Base-by-base conservation (phyloP, 1,284 basidiomycete genomes). In the Pseudozyma sp. region DNA sequence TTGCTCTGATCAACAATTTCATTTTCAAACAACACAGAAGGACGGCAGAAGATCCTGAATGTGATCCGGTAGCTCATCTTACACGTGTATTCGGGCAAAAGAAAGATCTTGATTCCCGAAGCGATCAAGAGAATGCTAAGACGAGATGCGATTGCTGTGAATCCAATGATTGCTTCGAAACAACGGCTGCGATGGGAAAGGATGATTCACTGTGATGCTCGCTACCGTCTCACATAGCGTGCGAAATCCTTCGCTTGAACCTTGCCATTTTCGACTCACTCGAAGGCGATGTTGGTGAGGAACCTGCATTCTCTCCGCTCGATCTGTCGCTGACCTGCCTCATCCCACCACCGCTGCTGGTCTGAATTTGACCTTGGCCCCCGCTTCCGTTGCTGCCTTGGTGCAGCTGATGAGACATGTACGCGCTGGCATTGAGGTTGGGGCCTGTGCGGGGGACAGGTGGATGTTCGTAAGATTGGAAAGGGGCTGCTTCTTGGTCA, bases 381-480 rank as follows among this genome's bases (percentile, higher is more conserved):
- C 45, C 43, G 40, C 25, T 40, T 25, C 50, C 31, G 38, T 19
- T n/a, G 47, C 14, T 40, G 58, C 45, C 52, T 21, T 59, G 57
- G 11, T 52, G 56, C 16, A 60, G 57, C 54, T 66, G 69, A 40
- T 71, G 56, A 5, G 54, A 52, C 66, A 74, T 55, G 51, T 74
- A 75, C 2, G 72, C 72, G 38, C 67, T 70, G 2, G 72, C 63
- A 39, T 66, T 75, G 36, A 75, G 62, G 18, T 75, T 74, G 18
- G 71, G 62, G 11, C 71, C 71, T 4, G 71, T 74, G 8, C 71
- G 59, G 2, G 62, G 66, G 16, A 56, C 44, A 3, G 61, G 54
- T 18, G 64, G 66, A 39, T 51, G 62, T 21, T 66, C 62, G 51
- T 61, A 58, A 12, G 59, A 21, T 42, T 68, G 59, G 42, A 59